phyloP scores from a whole-genome alignment of 2,329 filamentous ascomycete genomes.

The Lasiodiplodia sp. region DNA sequence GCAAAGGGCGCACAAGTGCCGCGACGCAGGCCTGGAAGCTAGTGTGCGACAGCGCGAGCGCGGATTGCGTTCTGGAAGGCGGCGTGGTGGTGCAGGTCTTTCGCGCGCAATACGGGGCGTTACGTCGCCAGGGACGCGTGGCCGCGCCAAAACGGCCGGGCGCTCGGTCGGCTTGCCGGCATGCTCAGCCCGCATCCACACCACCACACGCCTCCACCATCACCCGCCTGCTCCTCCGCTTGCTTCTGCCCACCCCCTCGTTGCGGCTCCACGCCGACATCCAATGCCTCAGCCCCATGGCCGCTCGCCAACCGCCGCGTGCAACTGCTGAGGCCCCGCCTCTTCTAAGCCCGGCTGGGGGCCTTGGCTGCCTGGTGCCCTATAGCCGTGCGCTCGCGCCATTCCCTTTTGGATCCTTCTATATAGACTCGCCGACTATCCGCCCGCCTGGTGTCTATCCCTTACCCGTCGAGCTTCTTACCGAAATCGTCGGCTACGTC shows the following conservation, averaged over 20 bases:
- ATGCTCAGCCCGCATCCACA: not conserved
- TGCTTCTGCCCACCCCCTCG: too few species aligned
- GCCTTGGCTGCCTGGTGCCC: constrained; percentile 7
- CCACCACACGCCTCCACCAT: not conserved
- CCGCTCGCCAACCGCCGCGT: not conserved
- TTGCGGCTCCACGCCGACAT: too few species aligned
- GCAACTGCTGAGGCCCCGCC: not conserved
- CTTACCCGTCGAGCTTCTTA: constrained; percentile 3
- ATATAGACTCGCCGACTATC: not conserved
- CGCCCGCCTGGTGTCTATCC: not conserved
- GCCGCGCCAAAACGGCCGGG: not conserved
- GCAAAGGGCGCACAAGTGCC: not conserved
- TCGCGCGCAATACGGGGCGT: constrained; percentile 11
- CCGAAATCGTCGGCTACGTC: not conserved
- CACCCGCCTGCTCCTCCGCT: too few species aligned
- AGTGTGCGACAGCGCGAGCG: not conserved
- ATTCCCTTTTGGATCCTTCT: not conserved
- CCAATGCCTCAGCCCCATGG: not conserved
- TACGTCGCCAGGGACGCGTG: constrained; percentile 19
- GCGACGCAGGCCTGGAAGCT: not conserved
- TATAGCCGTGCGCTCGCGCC: not conserved
- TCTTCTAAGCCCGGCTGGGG: not conserved
- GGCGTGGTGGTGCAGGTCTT: not conserved
- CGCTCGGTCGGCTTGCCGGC: not conserved
- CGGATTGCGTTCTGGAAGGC: too few species aligned